phyloP scores from a whole-genome alignment of 1,284 basidiomycete genomes.

The Ganoderma boninense region DNA sequence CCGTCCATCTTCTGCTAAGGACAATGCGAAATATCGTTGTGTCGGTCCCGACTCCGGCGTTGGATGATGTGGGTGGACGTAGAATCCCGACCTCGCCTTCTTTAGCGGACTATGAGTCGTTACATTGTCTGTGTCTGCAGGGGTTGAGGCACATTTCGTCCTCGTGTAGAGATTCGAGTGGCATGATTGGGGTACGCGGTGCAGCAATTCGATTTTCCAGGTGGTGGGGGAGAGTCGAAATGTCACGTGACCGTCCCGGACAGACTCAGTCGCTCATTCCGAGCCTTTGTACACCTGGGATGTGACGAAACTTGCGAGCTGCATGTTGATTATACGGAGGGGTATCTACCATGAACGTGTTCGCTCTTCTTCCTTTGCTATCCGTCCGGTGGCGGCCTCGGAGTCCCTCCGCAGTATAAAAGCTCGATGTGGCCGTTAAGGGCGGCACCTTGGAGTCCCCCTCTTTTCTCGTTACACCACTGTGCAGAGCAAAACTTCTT shows the following conservation, averaged over 20 bases:
- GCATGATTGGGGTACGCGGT: background rate
- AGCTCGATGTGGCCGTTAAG: constrained; percentile 8
- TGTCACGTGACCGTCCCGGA: constrained; percentile 17
- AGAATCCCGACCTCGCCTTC: background rate
- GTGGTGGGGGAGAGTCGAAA: background rate
- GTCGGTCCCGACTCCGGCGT: background rate
- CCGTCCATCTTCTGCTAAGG: background rate
- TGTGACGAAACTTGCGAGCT: constrained; percentile 15
- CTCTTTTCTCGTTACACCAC: constrained; percentile 16
- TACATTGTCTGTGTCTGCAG: constrained; percentile 1
- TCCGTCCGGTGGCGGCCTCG: constrained; percentile 23
- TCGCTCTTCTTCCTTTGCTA: constrained; percentile 25
- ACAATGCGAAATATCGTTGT: background rate
- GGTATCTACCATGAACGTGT: background rate
- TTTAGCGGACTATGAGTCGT: background rate
- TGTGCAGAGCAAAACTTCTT: constrained; percentile 15
- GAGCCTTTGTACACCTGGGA: constrained; percentile 8
- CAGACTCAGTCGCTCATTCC: background rate
- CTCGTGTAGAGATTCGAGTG: background rate
- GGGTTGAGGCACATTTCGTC: background rate
- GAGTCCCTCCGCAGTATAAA: constrained; percentile 22
- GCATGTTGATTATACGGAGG: constrained; percentile 27
- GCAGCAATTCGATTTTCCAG: constrained; percentile 1
- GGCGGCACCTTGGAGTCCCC: constrained; percentile 13
- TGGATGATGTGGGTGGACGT: background rate